Evolutionary conservation across 1,139 yeast genomes (phyloP), one percentile per base, ranked within the genome.

Genomic region (Nakaseomyces uthaithaninus): DNA sequence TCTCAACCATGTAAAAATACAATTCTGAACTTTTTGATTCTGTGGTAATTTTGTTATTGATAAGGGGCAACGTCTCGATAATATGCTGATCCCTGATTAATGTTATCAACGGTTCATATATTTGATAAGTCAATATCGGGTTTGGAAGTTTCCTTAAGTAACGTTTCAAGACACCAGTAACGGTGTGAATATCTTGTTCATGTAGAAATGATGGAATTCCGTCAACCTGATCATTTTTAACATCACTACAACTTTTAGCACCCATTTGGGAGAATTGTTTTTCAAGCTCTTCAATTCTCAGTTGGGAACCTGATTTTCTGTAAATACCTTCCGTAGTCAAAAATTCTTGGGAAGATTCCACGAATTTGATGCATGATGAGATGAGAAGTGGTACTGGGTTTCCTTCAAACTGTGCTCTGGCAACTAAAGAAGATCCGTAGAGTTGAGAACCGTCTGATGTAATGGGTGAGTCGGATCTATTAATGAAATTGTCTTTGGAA

Each of bases 281-380:
- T 41, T 60, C 64, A 15, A 59, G 48, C 20, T 51, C 51, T 41
- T 57, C 62, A 28, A 59, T 54, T 34, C 52, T 63, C 50, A 83
- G 75, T 41, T 86, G 86, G n/a, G 91, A 76, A 2, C 97, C 98
- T 20, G 94, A 81, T 49, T 89, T 82, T 52, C 98, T 72, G 64
- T 91, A 91, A 30, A 91, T 73, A 4, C 98, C 98, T 62, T 89
- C 97, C 31, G 70, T 66, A 37, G 71, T 77, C 51, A 60, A 40
- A 36, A 41, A 84, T 58, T 8, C 94, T 89, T 47, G 87, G 67
- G 33, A 42, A 3, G 60, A 57, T 62, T 89, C 95, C 38, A 91
- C 86, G 53, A 82, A 94, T 27, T 68, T 66, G n/a, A 87, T 64
- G 63, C 96, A 86, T 43, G 77, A 69, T 10, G 80, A 67, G 10